These are phyloP conservation scores for Sphagnum tenellum DNA, from an alignment of 225 moss, liverwort and hornwort genomes.

Conservation along the genomic window DNA sequence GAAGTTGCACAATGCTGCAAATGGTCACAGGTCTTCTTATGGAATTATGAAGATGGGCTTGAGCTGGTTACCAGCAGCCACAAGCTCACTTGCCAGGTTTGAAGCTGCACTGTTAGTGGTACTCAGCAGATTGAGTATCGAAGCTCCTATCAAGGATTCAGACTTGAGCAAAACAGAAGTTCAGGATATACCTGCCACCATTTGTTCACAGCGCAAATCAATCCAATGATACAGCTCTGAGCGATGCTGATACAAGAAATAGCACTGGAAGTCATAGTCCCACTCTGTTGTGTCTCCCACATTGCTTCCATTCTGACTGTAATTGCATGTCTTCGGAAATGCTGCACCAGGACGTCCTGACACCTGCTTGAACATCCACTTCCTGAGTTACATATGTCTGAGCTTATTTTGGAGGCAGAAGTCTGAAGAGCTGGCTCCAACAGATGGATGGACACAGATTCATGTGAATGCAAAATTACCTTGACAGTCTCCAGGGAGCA, in stretches of 20 bases:
- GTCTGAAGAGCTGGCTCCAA: not conserved
- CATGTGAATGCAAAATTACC: conserved; percentile 16
- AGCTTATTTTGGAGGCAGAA: not conserved
- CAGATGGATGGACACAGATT: conserved; percentile 1
- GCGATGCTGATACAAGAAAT: conserved; percentile 62
- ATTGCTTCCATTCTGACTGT: conserved; percentile 31
- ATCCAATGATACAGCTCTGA: conserved; percentile 70
- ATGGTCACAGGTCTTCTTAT: too few species aligned
- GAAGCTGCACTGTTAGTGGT: not conserved
- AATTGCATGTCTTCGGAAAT: conserved; percentile 51
- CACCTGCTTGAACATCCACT: conserved; percentile 29
- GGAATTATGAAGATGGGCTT: not conserved
- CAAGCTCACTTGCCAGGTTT: too few species aligned
- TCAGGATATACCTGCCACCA: conserved; percentile 53
- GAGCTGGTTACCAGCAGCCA: not conserved
- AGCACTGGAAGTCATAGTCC: conserved; percentile 73
- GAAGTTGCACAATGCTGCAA: too few species aligned
- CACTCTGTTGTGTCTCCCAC: conserved; percentile 12
- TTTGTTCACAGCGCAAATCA: conserved; percentile 79
- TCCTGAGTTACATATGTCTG: not conserved
- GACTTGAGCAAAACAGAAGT: too few species aligned
- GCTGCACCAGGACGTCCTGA: conserved; percentile 60
- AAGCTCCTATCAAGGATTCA: too few species aligned
- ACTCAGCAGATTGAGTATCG: conserved; percentile 1
- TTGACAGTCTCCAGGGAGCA: conserved; percentile 70